phyloP scores from a whole-genome alignment of 2,329 filamentous ascomycete genomes.

The Canariomyces notabilis region DNA sequence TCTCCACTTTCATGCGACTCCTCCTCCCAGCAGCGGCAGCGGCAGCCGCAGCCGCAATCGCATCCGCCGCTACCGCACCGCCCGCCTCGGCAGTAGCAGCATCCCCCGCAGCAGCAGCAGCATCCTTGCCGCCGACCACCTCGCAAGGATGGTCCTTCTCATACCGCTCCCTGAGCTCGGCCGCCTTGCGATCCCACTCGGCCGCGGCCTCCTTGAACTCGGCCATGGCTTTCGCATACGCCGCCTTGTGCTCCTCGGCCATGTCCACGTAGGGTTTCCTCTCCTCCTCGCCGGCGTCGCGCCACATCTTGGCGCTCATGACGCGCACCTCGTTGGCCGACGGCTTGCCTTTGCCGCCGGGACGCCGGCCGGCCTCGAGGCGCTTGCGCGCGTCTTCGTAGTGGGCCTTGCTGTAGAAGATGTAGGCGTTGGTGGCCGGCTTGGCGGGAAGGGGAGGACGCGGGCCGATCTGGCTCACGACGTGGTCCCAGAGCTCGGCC shows the following conservation, averaged over 20 bases:
- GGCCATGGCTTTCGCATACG: slow-evolving; percentile 53
- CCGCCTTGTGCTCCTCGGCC: slow-evolving; percentile 64
- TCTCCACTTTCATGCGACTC: slow-evolving; percentile 31
- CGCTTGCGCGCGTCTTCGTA: slow-evolving; percentile 57
- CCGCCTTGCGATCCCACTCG: slow-evolving; percentile 67
- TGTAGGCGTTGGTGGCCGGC: slow-evolving; percentile 75
- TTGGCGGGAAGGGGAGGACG: slow-evolving; percentile 68
- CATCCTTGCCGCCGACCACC: slow-evolving; percentile 25
- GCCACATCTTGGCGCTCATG: slow-evolving; percentile 89
- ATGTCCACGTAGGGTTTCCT: slow-evolving; percentile 74
- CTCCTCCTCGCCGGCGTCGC: slow-evolving; percentile 63
- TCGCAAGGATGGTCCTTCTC: slow-evolving; percentile 45
- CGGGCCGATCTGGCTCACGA: slow-evolving; percentile 61
- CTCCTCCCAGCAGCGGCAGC: slow-evolving; percentile 11
- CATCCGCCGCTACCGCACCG: slow-evolving; percentile 5
- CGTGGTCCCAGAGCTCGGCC: slow-evolving; percentile 46
- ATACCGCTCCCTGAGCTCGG: slow-evolving; percentile 48
- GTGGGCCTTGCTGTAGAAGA: slow-evolving; percentile 78
- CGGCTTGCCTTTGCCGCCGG: slow-evolving; percentile 59
- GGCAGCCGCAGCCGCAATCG: slow-evolving; percentile 8
- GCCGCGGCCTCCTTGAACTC: slow-evolving; percentile 57
- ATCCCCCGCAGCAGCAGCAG: background rate
- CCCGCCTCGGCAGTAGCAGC: slow-evolving; percentile 31
- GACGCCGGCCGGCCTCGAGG: slow-evolving; percentile 62
- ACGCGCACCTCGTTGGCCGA: slow-evolving; percentile 77